Evolutionary conservation across 768 basidiomycete genomes (phyloP).

Genomic region (Sarcomyxa edulis): DNA sequence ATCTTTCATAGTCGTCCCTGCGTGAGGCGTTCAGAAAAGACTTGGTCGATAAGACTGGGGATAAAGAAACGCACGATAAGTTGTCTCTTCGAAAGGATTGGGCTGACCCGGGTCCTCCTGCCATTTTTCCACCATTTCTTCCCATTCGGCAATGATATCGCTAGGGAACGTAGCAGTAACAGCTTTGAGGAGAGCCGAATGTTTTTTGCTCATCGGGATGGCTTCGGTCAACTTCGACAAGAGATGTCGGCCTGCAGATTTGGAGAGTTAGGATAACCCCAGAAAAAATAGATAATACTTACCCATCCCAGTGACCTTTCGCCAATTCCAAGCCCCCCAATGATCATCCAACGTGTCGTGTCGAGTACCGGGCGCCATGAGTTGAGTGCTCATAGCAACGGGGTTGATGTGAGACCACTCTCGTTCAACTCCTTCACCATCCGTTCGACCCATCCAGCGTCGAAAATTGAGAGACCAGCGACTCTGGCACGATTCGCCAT

Average conservation of each 20-base stretch:
- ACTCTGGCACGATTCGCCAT: constrained; percentile 21
- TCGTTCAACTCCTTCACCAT: constrained; percentile 29
- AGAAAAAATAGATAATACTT: neutral
- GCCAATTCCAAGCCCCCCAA: constrained; percentile 28
- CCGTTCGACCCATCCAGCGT: constrained; percentile 17
- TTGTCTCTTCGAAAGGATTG: constrained; percentile 2
- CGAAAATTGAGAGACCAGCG: constrained; percentile 24
- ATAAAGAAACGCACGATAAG: neutral
- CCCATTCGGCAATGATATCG: neutral
- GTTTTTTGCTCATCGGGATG: neutral
- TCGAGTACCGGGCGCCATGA: constrained; percentile 28
- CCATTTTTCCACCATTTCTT: neutral
- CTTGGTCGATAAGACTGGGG: neutral
- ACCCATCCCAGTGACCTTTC: constrained; percentile 22
- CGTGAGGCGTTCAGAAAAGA: neutral
- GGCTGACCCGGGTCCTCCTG: neutral
- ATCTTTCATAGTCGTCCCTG: constrained; percentile 4
- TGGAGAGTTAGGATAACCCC: neutral
- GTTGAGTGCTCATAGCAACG: constrained; percentile 22
- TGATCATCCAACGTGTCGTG: constrained; percentile 32
- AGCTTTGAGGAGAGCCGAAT: neutral
- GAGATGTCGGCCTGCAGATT: neutral
- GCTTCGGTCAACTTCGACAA: neutral
- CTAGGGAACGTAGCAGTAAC: neutral
- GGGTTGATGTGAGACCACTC: constrained; percentile 30